Percentiles rank a stretch among this genome's conserved stretches.
Evolutionary conservation across 176 grass and related monocot species (phyloP).

Genomic region (Triticum timopheevii): DNA sequence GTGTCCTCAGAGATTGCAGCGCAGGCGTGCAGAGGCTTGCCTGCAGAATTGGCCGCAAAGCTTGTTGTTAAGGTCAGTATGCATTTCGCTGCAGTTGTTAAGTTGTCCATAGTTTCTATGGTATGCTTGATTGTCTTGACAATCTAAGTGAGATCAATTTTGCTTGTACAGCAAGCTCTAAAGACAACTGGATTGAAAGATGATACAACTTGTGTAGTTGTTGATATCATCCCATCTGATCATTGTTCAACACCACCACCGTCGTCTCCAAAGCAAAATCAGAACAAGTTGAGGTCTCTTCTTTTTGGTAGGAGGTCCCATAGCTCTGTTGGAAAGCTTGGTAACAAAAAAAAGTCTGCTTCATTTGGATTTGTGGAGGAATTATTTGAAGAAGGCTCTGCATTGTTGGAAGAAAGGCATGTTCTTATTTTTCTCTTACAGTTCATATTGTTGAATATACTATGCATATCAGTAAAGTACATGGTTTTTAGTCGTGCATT

Average conservation of each 20-base stretch:
- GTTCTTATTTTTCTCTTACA: conserved; percentile 16
- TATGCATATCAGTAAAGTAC: neutral
- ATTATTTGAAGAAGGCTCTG: conserved; percentile 95
- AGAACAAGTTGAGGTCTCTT: conserved; percentile 73
- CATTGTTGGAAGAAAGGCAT: conserved; percentile 93
- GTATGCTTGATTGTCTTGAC: neutral
- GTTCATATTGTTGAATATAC: neutral
- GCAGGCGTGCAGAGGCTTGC: conserved; percentile 65
- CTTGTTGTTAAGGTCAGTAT: conserved; percentile 84
- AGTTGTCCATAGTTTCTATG: neutral
- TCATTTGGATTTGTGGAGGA: conserved; percentile 76
- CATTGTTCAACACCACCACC: conserved; percentile 52
- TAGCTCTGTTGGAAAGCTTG: conserved; percentile 57
- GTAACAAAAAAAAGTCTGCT: conserved; percentile 37
- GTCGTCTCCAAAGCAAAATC: conserved; percentile 70
- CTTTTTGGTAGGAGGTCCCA: conserved; percentile 70
- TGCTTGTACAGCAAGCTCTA: conserved; percentile 72
- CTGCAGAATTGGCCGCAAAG: conserved; percentile 88
- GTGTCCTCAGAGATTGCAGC: conserved; percentile 80
- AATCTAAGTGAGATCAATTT: conserved; percentile 23
- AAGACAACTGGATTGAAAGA: conserved; percentile 95
- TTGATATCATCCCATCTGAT: conserved; percentile 83
- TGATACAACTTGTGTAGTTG: conserved; percentile 95
- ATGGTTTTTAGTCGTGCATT: neutral
- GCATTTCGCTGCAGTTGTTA: neutral